Conservation (phyloP, 208 protist genomes). For the Acanthamoeba lenticulata region DNA sequence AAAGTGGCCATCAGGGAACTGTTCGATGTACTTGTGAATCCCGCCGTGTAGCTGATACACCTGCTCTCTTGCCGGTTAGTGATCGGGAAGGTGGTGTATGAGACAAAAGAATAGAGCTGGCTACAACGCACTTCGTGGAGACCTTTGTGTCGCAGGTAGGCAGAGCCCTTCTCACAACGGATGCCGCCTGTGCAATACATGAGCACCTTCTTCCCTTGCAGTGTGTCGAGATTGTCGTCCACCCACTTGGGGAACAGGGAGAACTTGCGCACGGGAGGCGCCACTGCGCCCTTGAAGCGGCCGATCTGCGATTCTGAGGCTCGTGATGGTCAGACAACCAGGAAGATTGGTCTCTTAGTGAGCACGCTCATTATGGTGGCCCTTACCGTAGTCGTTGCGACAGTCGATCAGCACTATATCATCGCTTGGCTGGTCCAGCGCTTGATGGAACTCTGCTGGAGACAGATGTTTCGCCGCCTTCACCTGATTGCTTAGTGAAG, state of each 20-base stretch:
- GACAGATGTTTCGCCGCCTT: conserved; percentile 17
- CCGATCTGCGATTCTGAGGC: conserved; percentile 40
- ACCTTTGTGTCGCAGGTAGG: conserved; percentile 69
- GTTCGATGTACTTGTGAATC: conserved; percentile 70
- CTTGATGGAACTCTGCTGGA: conserved; percentile 28
- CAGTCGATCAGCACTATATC: conserved; percentile 67
- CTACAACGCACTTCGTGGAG: background rate
- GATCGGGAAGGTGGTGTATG: no score
- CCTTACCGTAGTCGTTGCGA: conserved; percentile 59
- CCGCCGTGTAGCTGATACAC: background rate
- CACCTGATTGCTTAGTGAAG: background rate
- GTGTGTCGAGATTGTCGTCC: conserved; percentile 23
- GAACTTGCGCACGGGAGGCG: conserved; percentile 68
- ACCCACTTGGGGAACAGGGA: conserved; percentile 64
- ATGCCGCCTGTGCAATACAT: conserved; percentile 75
- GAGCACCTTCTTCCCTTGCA: conserved; percentile 57
- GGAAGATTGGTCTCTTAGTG: background rate
- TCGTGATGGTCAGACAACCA: background rate
- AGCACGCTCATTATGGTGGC: background rate
- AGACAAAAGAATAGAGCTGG: background rate
- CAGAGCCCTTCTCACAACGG: conserved; percentile 61
- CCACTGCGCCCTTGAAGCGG: conserved; percentile 32
- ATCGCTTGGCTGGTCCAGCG: background rate
- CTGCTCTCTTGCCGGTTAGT: no score
- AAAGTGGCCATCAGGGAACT: conserved; percentile 56